phyloP scores from a whole-genome alignment of 768 basidiomycete species.

The Botryobasidium botryosum region DNA sequence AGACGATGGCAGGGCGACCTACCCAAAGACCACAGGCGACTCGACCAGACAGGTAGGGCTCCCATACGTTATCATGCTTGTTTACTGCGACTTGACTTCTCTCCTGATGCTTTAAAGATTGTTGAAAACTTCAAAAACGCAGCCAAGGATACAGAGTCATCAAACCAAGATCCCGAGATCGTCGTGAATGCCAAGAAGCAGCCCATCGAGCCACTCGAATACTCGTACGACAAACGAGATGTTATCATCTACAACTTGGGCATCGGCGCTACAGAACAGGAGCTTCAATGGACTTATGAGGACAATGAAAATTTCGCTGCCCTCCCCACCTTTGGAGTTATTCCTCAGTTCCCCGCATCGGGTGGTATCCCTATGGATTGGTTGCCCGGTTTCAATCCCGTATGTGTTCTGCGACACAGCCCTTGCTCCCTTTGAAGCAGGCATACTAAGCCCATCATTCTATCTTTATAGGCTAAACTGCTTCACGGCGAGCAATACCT shows the following conservation, averaged over 20 bases:
- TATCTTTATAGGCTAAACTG: slow-evolving; percentile 56
- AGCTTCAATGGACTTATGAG: slow-evolving; percentile 85
- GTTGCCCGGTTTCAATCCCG: slow-evolving; percentile 91
- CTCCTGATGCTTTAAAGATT: slow-evolving; percentile 21
- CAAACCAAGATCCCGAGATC: slow-evolving; percentile 53
- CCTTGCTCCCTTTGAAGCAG: neutral
- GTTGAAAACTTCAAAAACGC: slow-evolving; percentile 41
- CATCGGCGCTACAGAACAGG: slow-evolving; percentile 81
- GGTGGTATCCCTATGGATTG: slow-evolving; percentile 56
- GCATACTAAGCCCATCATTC: no score
- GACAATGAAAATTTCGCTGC: slow-evolving; percentile 71
- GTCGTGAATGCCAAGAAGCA: slow-evolving; percentile 69
- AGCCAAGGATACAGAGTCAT: slow-evolving; percentile 13
- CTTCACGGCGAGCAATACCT: slow-evolving; percentile 96
- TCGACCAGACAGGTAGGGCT: slow-evolving; percentile 48
- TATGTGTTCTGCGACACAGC: slow-evolving; percentile 21
- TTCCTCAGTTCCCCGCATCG: slow-evolving; percentile 75
- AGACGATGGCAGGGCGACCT: slow-evolving; percentile 71
- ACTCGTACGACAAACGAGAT: slow-evolving; percentile 72
- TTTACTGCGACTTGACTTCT: no score
- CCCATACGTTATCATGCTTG: neutral
- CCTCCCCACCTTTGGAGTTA: slow-evolving; percentile 87
- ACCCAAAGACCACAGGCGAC: slow-evolving; percentile 61
- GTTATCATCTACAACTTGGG: slow-evolving; percentile 92
- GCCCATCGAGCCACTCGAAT: slow-evolving; percentile 35